Base-by-base conservation (phyloP, 2,329 filamentous ascomycete genomes). In the Hypoxylon sp. region DNA sequence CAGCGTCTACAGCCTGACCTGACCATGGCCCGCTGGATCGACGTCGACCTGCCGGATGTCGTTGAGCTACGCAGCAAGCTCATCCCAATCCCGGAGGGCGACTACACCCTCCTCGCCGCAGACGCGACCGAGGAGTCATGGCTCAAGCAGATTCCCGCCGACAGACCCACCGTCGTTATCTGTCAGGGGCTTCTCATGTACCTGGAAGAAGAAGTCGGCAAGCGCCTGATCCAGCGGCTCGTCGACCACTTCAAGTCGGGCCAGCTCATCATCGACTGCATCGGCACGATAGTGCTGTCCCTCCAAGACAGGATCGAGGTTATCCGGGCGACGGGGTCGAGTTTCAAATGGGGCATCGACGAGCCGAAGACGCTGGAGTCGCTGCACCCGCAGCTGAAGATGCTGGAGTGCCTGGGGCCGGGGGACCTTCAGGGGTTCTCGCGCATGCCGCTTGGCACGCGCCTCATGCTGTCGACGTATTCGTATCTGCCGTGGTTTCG, bases 21-120 rank as follows among this genome's bases (percentile, higher is more conserved):
- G 1, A 46, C 64, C 11, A 51, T 60, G n/a, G 67, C 73, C 11
- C 66, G 72, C 15, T 78, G 76, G 77, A 71, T 78, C 56, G 76
- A 78, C 34, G 61, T 76, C 22, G 77, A 79, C 50, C 56, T 77
- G 15, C 74, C 74, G 32, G 75, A 77, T 15, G 76, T 78, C 8
- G 64, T 76, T n/a, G 69, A 69, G 4, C 66, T 78, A 37, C 75
- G 77, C 5, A 55, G 57, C 6, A 68, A 67, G 37, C 62, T 77
- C 3, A 65, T 74, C 1, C 66, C 71, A 2, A 50, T 59, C 10
- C 68, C 71, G 1, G 60, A 56, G 13, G 66, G 67, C 26, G 70
- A 74, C 20, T 78, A 78, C 56, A 54, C 11, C 1, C 62, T 77
- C 46, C 41, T 76, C 6, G 67, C 56, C 28, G 70, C 68, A 15